A percentile compares a stretch with the other conserved stretches of the same genome.
phyloP scores from a whole-genome alignment of 306 rosid genomes.

The Fragaria iinumae region DNA sequence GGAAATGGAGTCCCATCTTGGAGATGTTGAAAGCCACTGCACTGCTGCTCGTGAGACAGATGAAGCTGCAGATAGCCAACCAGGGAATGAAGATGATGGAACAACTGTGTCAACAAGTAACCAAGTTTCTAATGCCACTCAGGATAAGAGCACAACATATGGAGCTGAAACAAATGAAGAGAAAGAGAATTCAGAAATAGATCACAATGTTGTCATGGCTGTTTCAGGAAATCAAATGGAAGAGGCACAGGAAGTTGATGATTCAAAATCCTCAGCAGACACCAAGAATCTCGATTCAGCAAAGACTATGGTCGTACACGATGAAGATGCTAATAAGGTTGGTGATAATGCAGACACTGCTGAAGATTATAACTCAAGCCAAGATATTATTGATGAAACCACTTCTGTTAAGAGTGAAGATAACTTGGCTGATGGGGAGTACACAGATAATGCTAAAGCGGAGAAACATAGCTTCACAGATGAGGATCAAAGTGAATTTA shows the following conservation, averaged over 20 bases:
- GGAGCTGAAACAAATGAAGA: conserved; percentile 13
- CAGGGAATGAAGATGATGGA: conserved; percentile 17
- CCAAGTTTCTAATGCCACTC: neutral
- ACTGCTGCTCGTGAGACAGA: conserved; percentile 7
- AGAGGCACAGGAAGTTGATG: conserved; percentile 17
- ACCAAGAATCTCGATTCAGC: neutral
- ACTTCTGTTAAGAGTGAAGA: neutral
- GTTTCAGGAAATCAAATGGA: conserved; percentile 12
- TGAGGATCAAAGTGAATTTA: conserved; percentile 11
- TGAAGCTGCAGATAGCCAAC: conserved; percentile 19
- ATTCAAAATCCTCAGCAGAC: neutral
- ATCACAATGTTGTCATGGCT: neutral
- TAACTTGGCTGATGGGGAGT: conserved; percentile 10
- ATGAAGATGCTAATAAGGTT: conserved; percentile 6
- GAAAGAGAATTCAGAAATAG: conserved; percentile 15
- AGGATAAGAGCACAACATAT: neutral
- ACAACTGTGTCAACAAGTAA: neutral
- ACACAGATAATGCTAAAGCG: neutral
- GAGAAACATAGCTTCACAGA: conserved; percentile 14
- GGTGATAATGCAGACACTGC: conserved; percentile 10
- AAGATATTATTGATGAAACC: conserved; percentile 5
- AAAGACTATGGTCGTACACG: neutral
- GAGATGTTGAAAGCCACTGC: conserved; percentile 20
- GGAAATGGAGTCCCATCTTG: conserved; percentile 14
- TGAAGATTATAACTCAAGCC: conserved; percentile 1